These are phyloP conservation scores for Cyclocybe cylindracea DNA, from an alignment of 768 basidiomycete genomes.

Conservation along the genomic window DNA sequence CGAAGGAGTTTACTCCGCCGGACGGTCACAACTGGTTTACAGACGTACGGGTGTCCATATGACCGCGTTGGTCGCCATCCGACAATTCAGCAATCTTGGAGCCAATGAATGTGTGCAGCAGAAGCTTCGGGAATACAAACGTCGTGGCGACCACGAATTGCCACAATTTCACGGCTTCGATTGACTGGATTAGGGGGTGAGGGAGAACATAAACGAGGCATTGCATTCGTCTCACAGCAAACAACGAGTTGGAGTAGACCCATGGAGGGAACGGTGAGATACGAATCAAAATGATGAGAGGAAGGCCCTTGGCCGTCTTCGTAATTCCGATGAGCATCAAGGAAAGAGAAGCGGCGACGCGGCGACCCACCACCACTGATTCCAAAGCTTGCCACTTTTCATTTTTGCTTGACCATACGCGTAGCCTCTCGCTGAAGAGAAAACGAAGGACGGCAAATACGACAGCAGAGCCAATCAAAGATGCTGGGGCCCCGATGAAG, in stretches of 20 bases:
- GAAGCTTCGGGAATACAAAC: slow-evolving; percentile 68
- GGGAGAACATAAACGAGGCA: neutral
- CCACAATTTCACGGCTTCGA: slow-evolving; percentile 69
- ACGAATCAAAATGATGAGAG: slow-evolving; percentile 81
- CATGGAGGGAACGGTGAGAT: slow-evolving; percentile 85
- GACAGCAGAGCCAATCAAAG: slow-evolving; percentile 62
- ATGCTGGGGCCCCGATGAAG: slow-evolving; percentile 59
- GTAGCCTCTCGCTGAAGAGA: slow-evolving; percentile 56
- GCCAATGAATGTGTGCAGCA: slow-evolving; percentile 78
- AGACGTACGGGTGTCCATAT: slow-evolving; percentile 74
- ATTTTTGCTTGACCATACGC: slow-evolving; percentile 60
- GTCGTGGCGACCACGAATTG: slow-evolving; percentile 79
- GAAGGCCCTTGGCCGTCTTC: slow-evolving; percentile 73
- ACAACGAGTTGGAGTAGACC: slow-evolving; percentile 83
- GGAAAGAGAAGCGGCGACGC: neutral
- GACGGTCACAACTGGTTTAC: neutral
- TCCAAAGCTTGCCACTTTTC: slow-evolving; percentile 81
- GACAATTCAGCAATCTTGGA: slow-evolving; percentile 72
- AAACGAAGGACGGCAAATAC: slow-evolving; percentile 63
- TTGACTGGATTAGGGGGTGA: slow-evolving; percentile 46
- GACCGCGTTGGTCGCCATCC: slow-evolving; percentile 69
- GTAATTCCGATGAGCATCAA: slow-evolving; percentile 3
- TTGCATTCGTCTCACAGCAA: slow-evolving; percentile 57
- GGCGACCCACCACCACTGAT: slow-evolving; percentile 62
- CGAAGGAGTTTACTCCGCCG: slow-evolving; percentile 7